A percentile compares a stretch with the other conserved stretches of the same genome.
phyloP scores from a whole-genome alignment of 2,329 filamentous ascomycete genomes.

The Beauveria asiatica region DNA sequence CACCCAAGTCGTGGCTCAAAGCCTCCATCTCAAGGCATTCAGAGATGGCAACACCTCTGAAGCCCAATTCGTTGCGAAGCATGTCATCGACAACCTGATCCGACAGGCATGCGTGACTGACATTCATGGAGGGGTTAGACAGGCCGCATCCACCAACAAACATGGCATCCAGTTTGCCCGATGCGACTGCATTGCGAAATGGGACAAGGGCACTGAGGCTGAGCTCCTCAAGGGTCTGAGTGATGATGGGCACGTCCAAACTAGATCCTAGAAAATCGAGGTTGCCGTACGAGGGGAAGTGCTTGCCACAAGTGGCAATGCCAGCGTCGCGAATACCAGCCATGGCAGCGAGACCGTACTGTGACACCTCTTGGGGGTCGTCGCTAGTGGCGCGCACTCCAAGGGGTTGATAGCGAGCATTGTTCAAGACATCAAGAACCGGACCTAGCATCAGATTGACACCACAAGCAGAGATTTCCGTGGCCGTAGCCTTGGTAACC shows the following conservation, averaged over 20 bases:
- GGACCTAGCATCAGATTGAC: constrained; percentile 95
- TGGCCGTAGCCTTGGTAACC: constrained; percentile 85
- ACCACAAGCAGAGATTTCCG: constrained; percentile 84
- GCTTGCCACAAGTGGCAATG: constrained; percentile 83
- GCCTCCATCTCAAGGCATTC: constrained; percentile 97
- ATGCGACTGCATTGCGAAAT: constrained; percentile 80
- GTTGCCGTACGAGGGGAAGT: constrained; percentile 94
- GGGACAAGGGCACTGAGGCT: constrained; percentile 87
- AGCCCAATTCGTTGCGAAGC: constrained; percentile 78
- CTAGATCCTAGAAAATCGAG: constrained; percentile 88
- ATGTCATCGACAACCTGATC: constrained; percentile 90
- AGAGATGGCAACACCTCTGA: constrained; percentile 86
- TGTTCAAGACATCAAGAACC: constrained; percentile 87
- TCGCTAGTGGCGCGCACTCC: constrained; percentile 86
- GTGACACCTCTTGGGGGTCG: constrained; percentile 89
- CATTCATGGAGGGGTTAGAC: constrained; percentile 82
- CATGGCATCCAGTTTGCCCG: constrained; percentile 79
- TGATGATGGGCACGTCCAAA: constrained; percentile 89
- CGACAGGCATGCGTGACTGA: constrained; percentile 89
- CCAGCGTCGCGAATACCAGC: constrained; percentile 90
- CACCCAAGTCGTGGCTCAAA: constrained; percentile 90
- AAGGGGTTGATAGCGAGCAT: constrained; percentile 81
- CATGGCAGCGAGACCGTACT: constrained; percentile 83
- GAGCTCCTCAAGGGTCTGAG: constrained; percentile 84
- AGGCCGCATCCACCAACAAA: constrained; percentile 94